Evolutionary conservation across 164 flowering plant species (phyloP), one percentile per base, ranked within the genome.

Genomic region (Berberis thunbergii): DNA sequence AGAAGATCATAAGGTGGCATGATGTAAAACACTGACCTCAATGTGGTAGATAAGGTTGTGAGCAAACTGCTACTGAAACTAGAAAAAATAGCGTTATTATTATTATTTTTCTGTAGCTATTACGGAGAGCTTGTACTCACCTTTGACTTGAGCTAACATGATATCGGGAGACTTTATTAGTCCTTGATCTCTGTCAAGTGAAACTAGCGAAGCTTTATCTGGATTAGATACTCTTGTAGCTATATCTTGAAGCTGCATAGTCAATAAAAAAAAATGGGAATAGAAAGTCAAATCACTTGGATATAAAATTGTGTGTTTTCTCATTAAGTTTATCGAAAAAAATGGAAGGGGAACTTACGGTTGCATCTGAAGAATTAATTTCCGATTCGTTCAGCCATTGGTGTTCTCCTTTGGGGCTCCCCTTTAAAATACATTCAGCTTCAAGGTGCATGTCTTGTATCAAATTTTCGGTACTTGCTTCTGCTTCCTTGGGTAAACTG

Each of bases 331-430:
- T 46, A 46, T 46, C 8, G 1, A 46, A 1, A 46, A 4, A 8
- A 60, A 67, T 11, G 45, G 39, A 42, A 45, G 44, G 61, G 52
- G 49, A 65, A 60, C 91, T 78, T 85, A 86, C 91, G 45, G 39
- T 76, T 58, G 73, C 70, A 59, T 61, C 65, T 62, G 72, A 40
- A 60, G 65, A 42, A 45, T 13, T 67, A 41, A 43, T 60, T 43
- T 65, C 56, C 54, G 63, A 26, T 53, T 65, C 70, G 48, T 64
- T 59, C 46, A 57, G 76, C 63, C 40, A 60, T 70, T 65, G 61
- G 63, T 62, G n/a, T 75, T 75, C 74, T 61, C 69, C 69, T 46
- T 58, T 68, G 60, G 52, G 54, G 61, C 53, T 39, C n/a, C 59
- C 54, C 43, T 12, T 43, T 57, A 72, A 42, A 53, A 64, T 61